phyloP scores from a whole-genome alignment of 768 basidiomycete species.

The Naganishia randhawae region DNA sequence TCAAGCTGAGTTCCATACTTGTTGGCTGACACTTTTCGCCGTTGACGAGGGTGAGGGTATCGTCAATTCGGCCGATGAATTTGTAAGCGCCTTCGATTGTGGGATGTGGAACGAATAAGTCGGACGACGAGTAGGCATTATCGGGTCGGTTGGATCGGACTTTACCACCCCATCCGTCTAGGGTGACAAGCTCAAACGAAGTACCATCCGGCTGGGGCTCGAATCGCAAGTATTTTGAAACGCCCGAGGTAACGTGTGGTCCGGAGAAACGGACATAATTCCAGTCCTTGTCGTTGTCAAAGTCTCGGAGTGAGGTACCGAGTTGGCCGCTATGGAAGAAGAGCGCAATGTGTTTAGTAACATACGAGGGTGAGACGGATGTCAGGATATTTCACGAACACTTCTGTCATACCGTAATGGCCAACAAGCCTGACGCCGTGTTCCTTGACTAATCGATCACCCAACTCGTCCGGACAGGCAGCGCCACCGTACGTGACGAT shows the following conservation, averaged over 20 bases:
- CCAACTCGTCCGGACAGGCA: conserved; percentile 53
- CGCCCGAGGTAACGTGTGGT: conserved; percentile 28
- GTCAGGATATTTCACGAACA: not conserved
- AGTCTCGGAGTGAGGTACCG: conserved; percentile 57
- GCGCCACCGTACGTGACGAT: conserved; percentile 59
- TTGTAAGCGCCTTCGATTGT: conserved; percentile 53
- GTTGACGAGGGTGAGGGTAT: conserved; percentile 54
- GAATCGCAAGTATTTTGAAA: conserved; percentile 53
- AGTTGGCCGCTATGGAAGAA: conserved; percentile 36
- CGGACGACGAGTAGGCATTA: conserved; percentile 59
- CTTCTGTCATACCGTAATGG: conserved; percentile 25
- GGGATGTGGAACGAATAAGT: conserved; percentile 58
- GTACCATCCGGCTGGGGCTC: conserved; percentile 53
- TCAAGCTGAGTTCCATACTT: conserved; percentile 58
- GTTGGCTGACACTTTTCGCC: conserved; percentile 63
- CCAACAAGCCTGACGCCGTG: conserved; percentile 14
- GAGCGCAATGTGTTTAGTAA: not conserved
- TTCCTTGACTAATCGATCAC: conserved; percentile 16
- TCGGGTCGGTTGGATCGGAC: conserved; percentile 57
- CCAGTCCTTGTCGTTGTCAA: conserved; percentile 58
- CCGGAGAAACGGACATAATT: conserved; percentile 55
- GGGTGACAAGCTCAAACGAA: conserved; percentile 57
- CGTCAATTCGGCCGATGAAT: conserved; percentile 59
- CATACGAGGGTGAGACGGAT: not conserved
- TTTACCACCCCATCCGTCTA: conserved; percentile 59